Percentiles rank a stretch among this genome's conserved stretches.
Evolutionary conservation across 495 filamentous ascomycete genomes (phyloP).

Genomic region (Penicillium canariense): DNA sequence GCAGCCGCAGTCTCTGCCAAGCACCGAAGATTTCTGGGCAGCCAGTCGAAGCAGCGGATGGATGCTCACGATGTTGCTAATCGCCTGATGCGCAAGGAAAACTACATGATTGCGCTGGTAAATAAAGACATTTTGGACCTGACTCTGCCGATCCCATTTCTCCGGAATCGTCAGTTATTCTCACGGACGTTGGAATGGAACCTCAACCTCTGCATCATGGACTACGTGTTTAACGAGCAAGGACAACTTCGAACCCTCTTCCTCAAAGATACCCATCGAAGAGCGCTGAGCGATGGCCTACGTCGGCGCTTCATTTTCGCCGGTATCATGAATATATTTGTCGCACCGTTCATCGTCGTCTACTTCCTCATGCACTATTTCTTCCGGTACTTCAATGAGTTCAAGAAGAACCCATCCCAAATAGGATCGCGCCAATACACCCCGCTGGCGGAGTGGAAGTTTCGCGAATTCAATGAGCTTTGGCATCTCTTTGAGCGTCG

Average conservation of each 20-base stretch:
- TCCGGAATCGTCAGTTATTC: conserved; percentile 73
- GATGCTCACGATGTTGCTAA: conserved; percentile 98
- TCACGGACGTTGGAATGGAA: conserved; percentile 86
- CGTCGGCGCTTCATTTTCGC: conserved; percentile 74
- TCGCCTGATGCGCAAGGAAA: conserved; percentile 92
- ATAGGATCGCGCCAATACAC: conserved; percentile 85
- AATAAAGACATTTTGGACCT: conserved; percentile 95
- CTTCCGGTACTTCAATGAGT: conserved; percentile 92
- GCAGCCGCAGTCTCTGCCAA: conserved; percentile 61
- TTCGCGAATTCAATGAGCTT: conserved; percentile 96
- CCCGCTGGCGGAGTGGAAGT: conserved; percentile 94
- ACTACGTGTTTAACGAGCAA: conserved; percentile 87
- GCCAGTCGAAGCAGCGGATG: conserved; percentile 89
- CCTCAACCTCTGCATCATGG: conserved; percentile 80
- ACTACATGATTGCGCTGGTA: conserved; percentile 92
- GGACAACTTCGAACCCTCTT: conserved; percentile 82
- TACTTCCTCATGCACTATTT: conserved; percentile 86
- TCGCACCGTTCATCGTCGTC: conserved; percentile 77
- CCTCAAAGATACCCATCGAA: conserved; percentile 75
- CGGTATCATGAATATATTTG: conserved; percentile 80
- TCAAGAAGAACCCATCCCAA: conserved; percentile 85
- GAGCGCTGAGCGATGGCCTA: conserved; percentile 71
- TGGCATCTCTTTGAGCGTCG: conserved; percentile 87
- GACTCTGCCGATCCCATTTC: conserved; percentile 78
- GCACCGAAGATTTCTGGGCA: conserved; percentile 68